phyloP scores from a whole-genome alignment of 352 stramenopile species.

The Globisporangium megalacanthum region DNA sequence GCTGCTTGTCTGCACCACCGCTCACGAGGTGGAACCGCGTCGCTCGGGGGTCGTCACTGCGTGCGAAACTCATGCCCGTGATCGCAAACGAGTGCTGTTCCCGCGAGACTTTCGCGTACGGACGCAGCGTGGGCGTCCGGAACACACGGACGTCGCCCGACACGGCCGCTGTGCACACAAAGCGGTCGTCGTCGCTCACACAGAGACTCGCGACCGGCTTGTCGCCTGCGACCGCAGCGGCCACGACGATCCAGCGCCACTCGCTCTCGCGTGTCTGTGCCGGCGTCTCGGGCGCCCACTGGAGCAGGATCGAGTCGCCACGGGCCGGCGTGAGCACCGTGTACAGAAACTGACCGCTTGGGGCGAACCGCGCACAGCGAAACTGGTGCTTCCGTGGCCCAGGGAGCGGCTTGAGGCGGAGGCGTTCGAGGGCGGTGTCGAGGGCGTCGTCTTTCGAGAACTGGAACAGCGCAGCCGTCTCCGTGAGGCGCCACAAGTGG shows the following conservation, averaged over 20 bases:
- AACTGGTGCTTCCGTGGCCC: constrained; percentile 73
- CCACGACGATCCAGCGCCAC: constrained; percentile 63
- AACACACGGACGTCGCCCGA: constrained; percentile 74
- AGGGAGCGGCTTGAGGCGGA: constrained; percentile 33
- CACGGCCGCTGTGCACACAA: constrained; percentile 65
- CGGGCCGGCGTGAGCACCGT: constrained; percentile 71
- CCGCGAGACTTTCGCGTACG: constrained; percentile 47
- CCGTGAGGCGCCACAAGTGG: constrained; percentile 74
- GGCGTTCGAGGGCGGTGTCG: constrained; percentile 47
- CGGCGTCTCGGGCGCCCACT: constrained; percentile 70
- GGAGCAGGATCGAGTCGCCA: constrained; percentile 75
- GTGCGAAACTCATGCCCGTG: constrained; percentile 74
- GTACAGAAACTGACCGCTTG: constrained; percentile 58
- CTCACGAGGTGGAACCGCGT: constrained; percentile 50
- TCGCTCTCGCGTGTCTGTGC: constrained; percentile 61
- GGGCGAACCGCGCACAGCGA: constrained; percentile 70
- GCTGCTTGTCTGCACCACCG: constrained; percentile 67
- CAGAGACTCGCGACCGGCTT: constrained; percentile 76
- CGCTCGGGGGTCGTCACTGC: constrained; percentile 24
- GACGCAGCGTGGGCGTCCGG: constrained; percentile 29
- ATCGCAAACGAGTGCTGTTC: constrained; percentile 78
- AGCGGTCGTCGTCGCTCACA: constrained; percentile 64
- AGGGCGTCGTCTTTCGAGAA: constrained; percentile 78
- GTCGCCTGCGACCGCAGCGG: constrained; percentile 45
- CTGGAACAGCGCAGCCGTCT: constrained; percentile 51